These are phyloP conservation scores for Claviceps humidiphila DNA, from an alignment of 2,329 filamentous ascomycete genomes.

Conservation along the genomic window DNA sequence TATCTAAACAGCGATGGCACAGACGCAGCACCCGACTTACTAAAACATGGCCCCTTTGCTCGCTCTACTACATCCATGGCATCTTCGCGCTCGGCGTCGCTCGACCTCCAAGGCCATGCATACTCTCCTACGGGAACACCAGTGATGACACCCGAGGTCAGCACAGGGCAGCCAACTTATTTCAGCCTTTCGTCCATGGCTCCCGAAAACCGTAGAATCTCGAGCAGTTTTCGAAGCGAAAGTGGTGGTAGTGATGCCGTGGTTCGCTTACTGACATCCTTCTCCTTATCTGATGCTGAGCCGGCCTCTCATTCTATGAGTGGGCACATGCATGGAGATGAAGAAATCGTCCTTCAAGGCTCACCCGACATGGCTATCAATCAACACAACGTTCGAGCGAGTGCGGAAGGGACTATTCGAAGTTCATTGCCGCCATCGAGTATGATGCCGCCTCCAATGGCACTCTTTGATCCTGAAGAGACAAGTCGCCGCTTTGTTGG, in stretches of 20 bases:
- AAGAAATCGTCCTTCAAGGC: conserved; percentile 57
- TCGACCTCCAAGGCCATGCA: conserved; percentile 63
- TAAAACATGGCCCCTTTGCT: conserved; percentile 85
- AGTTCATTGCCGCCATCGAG: conserved; percentile 34
- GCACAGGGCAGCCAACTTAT: conserved; percentile 77
- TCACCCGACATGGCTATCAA: conserved; percentile 62
- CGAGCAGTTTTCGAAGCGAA: conserved; percentile 70
- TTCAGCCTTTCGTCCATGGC: conserved; percentile 54
- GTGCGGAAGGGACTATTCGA: conserved; percentile 21
- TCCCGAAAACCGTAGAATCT: conserved; percentile 54
- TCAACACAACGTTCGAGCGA: conserved; percentile 15
- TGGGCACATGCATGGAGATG: conserved; percentile 50
- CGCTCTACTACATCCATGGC: conserved; percentile 64
- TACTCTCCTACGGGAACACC: conserved; percentile 78
- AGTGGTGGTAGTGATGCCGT: conserved; percentile 83
- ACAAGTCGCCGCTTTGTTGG: conserved; percentile 88
- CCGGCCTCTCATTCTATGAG: conserved; percentile 29
- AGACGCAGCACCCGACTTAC: conserved; percentile 80
- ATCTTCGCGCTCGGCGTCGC: conserved; percentile 85
- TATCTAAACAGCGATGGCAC: conserved; percentile 63
- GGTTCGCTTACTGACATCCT: conserved; percentile 66
- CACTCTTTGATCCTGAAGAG: conserved; percentile 89
- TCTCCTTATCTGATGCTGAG: conserved; percentile 56
- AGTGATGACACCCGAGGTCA: conserved; percentile 62
- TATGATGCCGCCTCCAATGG: conserved; percentile 85